These are phyloP conservation scores for Tetracentron sinense DNA, from an alignment of 164 flowering plant genomes.

Conservation along the genomic window DNA sequence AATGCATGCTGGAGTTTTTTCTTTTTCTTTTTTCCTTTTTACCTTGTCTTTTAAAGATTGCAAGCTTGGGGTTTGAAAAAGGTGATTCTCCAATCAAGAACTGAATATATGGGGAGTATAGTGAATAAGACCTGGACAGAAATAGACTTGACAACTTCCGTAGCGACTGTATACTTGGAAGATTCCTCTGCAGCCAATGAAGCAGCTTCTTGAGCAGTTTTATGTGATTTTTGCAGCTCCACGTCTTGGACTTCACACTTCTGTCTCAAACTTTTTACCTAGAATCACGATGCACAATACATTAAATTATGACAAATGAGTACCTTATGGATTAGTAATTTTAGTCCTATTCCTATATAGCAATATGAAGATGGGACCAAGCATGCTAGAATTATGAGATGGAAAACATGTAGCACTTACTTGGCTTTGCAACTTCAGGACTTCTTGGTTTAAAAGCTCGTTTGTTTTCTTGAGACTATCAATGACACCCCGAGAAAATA, in stretches of 20 bases:
- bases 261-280: slow-evolving; percentile 63
- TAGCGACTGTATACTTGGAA: slow-evolving; percentile 39
- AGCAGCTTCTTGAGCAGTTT: slow-evolving; percentile 41
- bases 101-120: neutral
- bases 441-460: slow-evolving; percentile 69
- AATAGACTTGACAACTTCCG: slow-evolving; percentile 46
- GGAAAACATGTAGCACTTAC: slow-evolving; percentile 23
- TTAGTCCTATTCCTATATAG: neutral
- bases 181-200: slow-evolving; percentile 44
- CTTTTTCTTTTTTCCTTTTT: neutral
- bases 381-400: neutral
- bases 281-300: neutral
- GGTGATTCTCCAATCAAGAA: neutral
- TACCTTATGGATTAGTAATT: neutral
- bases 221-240: slow-evolving; percentile 49
- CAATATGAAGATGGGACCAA: neutral
- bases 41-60: too few species aligned
- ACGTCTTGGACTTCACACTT: slow-evolving; percentile 54
- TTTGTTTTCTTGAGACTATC: slow-evolving; percentile 73
- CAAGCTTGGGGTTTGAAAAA: too few species aligned
- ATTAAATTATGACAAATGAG: neutral
- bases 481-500: slow-evolving; percentile 56
- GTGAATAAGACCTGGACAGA: slow-evolving; percentile 52
- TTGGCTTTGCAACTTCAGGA: slow-evolving; percentile 57
- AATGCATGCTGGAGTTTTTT: neutral